Base-by-base conservation (phyloP, 768 basidiomycete species). In the Leccinum rimulosum region DNA sequence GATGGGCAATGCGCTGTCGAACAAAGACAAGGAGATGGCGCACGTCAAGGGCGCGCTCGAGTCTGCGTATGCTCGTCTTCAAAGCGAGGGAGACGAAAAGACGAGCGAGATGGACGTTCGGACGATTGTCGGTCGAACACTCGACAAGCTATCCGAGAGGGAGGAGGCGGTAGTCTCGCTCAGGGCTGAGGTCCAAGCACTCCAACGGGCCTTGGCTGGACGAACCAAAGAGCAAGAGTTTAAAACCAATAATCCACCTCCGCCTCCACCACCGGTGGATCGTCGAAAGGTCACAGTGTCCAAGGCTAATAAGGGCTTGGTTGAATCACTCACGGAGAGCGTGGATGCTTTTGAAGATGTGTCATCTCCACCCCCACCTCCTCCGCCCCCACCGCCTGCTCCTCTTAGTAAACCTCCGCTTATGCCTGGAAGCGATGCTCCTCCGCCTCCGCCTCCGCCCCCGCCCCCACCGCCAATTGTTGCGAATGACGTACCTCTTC, bases 41-140 rank as follows among this genome's bases (percentile, higher is more conserved):
- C 91, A 88, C 65, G 80, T 95, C 40, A 92, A 93, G 68, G 86
- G 88, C 14, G 89, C 92, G n/a, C 77, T 97, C 38, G 91, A 94
- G 71, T 88, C 90, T 7, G 88, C 95, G 5, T 92, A 92, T 71
- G 86, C 86, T 11, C 82, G 89, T n/a, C 88, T 95, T 70, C 78
- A 81, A 6, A 77, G 82, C 6, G 73, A 82, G 48, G 80, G 82
- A 52, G 78, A 78, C 27, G 68, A 65, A 25, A 79, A 77, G 48
- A 78, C 71, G 51, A 73, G 78, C 0, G 84, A 84, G 52, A 68
- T 87, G 51, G 89, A 93, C 64, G 81, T 88, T 3, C 83, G 87
- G 56, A 66, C 78, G 12, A 87, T 95, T 62, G 91, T 86, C 0
- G 80, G 78, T n/a, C 82, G 82, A 35, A 82, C 86, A 2, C 85